phyloP scores from a whole-genome alignment of 345 rosid species.

The Psidium friedrichsthalianum region DNA sequence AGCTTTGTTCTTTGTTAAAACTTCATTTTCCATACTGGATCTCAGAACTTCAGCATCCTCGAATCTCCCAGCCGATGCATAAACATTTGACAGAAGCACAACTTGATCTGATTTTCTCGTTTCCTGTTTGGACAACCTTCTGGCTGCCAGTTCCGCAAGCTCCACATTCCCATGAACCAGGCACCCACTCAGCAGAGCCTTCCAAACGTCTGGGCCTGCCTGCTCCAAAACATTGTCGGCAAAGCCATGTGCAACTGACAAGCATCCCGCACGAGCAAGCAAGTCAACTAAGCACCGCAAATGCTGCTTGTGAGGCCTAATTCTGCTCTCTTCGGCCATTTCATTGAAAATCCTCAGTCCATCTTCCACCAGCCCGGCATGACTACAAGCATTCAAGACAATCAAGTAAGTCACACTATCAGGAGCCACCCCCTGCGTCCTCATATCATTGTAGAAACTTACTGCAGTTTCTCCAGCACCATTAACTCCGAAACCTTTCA shows the following conservation, averaged over 20 bases:
- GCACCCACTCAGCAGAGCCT: constrained; percentile 29
- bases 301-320: constrained; percentile 23
- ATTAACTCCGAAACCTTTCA: constrained; percentile 28
- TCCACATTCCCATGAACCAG: constrained; percentile 21
- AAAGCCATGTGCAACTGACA: constrained; percentile 20
- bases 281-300: constrained; percentile 26
- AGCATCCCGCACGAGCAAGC: constrained; percentile 27
- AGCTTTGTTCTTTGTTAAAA: constrained; percentile 22
- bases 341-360: constrained; percentile 29
- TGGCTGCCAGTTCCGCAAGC: constrained; percentile 27
- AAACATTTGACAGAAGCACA: constrained; percentile 32
- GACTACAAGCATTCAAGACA: constrained; percentile 33
- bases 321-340: constrained; percentile 17
- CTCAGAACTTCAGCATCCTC: constrained; percentile 38
- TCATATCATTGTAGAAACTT: constrained; percentile 24
- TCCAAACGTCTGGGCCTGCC: constrained; percentile 23
- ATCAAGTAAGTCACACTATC: constrained; percentile 25
- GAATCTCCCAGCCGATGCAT: constrained; percentile 38
- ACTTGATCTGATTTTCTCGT: constrained; percentile 5
- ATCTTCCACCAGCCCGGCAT: constrained; percentile 21
- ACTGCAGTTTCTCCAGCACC: constrained; percentile 27
- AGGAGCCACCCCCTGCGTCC: constrained; percentile 11
- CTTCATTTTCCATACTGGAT: constrained; percentile 10
- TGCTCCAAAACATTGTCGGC: constrained; percentile 2
- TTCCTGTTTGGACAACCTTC: constrained; percentile 11